A percentile compares a stretch with the other conserved stretches of the same genome.
These are phyloP conservation scores for Apiotrichum brassicae DNA, from an alignment of 1,284 basidiomycete species.

Conservation along the genomic window DNA sequence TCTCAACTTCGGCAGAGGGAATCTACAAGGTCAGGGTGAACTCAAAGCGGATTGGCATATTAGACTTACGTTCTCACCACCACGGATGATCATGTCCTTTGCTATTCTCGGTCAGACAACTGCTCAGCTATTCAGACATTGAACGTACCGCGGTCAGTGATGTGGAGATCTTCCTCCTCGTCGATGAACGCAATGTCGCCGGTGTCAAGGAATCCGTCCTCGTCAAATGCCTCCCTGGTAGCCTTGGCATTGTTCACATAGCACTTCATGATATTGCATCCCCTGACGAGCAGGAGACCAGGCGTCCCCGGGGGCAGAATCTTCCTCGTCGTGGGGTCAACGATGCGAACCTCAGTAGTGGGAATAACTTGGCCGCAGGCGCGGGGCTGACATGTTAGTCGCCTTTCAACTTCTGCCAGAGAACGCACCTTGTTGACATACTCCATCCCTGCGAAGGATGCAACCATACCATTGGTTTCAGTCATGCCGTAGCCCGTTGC, in stretches of 20 bases:
- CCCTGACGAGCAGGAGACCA: slow-evolving; percentile 32
- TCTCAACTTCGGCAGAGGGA: slow-evolving; percentile 37
- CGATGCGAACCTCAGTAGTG: slow-evolving; percentile 30
- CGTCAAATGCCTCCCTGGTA: slow-evolving; percentile 27
- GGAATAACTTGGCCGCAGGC: slow-evolving; percentile 29
- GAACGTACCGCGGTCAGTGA: slow-evolving; percentile 29
- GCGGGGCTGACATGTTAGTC: not conserved
- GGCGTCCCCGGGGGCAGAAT: slow-evolving; percentile 19
- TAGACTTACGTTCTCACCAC: slow-evolving; percentile 43
- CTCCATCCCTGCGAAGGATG: slow-evolving; percentile 31
- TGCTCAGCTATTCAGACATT: too few relatives aligned
- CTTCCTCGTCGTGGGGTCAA: slow-evolving; percentile 26
- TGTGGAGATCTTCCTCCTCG: slow-evolving; percentile 32
- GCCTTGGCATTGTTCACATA: slow-evolving; percentile 37
- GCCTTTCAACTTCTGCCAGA: not conserved
- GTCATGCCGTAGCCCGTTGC: slow-evolving; percentile 40
- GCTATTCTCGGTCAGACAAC: not conserved
- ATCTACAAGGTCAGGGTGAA: too few relatives aligned
- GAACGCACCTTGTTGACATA: slow-evolving; percentile 22
- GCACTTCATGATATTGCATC: slow-evolving; percentile 41
- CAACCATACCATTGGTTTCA: slow-evolving; percentile 38
- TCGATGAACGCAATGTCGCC: slow-evolving; percentile 38
- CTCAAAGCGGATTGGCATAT: too few relatives aligned
- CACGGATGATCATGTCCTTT: slow-evolving; percentile 44
- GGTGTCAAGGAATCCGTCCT: slow-evolving; percentile 37